Base-by-base conservation (phyloP, 257 asterid species). In the Henckelia pumila region DNA sequence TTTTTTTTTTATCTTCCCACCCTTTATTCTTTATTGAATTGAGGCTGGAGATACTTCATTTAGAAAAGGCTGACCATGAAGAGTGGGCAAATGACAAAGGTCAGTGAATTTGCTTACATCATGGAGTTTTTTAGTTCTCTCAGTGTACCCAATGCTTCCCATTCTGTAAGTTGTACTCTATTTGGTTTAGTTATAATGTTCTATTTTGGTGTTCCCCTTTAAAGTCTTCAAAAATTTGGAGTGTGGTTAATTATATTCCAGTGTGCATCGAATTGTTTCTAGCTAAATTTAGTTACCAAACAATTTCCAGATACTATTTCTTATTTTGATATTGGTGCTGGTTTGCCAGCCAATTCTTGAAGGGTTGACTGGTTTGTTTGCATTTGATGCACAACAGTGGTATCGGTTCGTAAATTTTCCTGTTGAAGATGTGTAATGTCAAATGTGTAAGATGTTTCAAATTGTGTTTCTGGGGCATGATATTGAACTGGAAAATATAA, bases 21-120 rank as follows among this genome's bases (percentile, higher is more conserved):
- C 81, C 70, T 59, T 61, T 70, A 71, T 72, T 71, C 75, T 67
- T 66, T 70, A 59, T 74, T 56, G 64, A 69, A 70, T 75, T 73
- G 70, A 52, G 25, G 32, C 47, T 71, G 68, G 73, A 66, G 75
- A 68, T 73, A 67, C 70, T 67, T 67, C 66, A 67, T 69, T 75
- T 67, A 44, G 53, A 77, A 73, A 71, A 67, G 61, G 80, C 77
- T 77, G 78, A 72, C 74, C 77, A 28, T 75, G 81, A 63, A 63
- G 70, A 66, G 74, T 79, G 79, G 73, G 79, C 70, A 14, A 44
- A 60, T 64, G 73, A 67, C 66, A 73, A 71, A 70, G 73, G 80
- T 74, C 73, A 58, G 80, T 75, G 76, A 63, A 74, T 79, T 77
- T 75, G 85, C 85, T 80, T 83, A 73, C 77, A 55, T 44, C 58